phyloP scores from a whole-genome alignment of 1,139 yeast genomes.

The Komagataea norvegica region DNA sequence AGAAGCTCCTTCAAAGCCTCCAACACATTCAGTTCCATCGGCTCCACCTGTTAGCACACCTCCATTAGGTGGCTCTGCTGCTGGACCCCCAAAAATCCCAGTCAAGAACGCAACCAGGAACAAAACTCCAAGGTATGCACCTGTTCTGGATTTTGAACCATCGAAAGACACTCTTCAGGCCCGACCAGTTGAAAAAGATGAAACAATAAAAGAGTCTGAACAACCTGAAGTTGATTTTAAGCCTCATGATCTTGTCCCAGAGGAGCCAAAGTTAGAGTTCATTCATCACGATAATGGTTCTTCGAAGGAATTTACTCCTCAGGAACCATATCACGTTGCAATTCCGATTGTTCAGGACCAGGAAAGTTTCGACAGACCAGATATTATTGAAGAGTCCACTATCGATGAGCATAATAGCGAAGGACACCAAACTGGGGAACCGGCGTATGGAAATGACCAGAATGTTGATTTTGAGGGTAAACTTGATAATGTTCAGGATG shows the following conservation, averaged over 20 bases:
- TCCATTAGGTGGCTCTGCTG: not conserved
- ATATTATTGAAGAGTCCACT: slow-evolving; percentile 5
- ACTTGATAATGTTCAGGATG: not conserved
- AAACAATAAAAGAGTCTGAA: not conserved
- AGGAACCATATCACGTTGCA: too few species aligned
- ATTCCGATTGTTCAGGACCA: not conserved
- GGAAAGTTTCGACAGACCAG: not conserved
- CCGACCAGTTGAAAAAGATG: too few species aligned
- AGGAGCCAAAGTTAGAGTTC: too few species aligned
- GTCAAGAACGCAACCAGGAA: slow-evolving; percentile 5
- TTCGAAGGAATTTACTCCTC: too few species aligned
- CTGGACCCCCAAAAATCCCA: slow-evolving; percentile 1
- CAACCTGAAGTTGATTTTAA: too few species aligned
- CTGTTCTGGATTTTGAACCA: slow-evolving; percentile 1
- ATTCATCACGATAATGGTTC: not conserved
- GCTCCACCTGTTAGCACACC: not conserved
- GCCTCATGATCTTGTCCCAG: too few species aligned
- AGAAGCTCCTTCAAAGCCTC: not conserved
- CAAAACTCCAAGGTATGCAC: slow-evolving; percentile 5
- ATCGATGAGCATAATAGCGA: not conserved
- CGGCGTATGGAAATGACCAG: too few species aligned
- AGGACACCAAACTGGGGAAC: not conserved
- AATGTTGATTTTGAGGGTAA: not conserved
- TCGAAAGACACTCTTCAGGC: not conserved
- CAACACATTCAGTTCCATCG: too few species aligned